Conservation (phyloP, 441 rosid genomes). For the Euphorbia schlechtendalii region DNA sequence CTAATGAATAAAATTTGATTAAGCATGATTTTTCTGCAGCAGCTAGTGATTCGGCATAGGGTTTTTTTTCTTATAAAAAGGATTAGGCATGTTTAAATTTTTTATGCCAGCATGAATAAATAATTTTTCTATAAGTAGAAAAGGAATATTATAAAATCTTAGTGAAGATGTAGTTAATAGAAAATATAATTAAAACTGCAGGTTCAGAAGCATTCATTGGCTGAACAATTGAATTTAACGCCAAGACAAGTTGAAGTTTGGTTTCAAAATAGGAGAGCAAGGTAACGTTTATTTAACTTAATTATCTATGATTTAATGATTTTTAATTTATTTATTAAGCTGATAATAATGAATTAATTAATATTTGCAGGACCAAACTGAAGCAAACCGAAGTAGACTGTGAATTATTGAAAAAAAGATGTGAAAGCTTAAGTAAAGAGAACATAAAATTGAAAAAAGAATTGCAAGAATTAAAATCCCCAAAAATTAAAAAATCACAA, state of each 20-base stretch:
- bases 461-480: slow-evolving; percentile 30
- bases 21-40: no score
- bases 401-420: slow-evolving; percentile 34
- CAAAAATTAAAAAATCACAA: slow-evolving; percentile 7
- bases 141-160: background rate
- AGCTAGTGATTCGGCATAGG: no score
- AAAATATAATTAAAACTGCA: slow-evolving; percentile 14
- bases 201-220: slow-evolving; percentile 42
- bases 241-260: slow-evolving; percentile 61
- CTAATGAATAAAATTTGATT: no score
- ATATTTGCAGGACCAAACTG: slow-evolving; percentile 40
- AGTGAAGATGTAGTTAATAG: background rate
- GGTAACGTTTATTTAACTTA: slow-evolving; percentile 21
- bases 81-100: no score
- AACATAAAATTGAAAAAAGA: slow-evolving; percentile 38
- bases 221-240: slow-evolving; percentile 34
- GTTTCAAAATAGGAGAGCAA: slow-evolving; percentile 62
- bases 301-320: background rate
- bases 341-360: background rate
- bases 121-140: no score
- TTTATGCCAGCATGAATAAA: no score
- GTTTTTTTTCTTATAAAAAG: no score
- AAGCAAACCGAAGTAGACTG: slow-evolving; percentile 40
- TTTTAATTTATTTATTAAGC: no score
- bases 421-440: slow-evolving; percentile 32